Evolutionary conservation across 2,329 filamentous ascomycete species (phyloP).

Genomic region (Colletotrichum sp.): DNA sequence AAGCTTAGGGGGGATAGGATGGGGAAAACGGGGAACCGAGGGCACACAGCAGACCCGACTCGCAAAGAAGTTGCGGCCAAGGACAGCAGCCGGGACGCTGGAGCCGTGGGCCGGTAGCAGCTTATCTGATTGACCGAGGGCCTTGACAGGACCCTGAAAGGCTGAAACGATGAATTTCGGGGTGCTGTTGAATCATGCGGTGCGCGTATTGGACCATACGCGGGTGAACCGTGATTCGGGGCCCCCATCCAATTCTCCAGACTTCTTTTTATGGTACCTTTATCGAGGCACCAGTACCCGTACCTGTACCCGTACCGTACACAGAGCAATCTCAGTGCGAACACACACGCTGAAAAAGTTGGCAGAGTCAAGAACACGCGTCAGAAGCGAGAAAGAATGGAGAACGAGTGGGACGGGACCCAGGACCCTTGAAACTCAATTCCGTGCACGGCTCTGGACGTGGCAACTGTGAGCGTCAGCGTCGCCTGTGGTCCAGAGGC

Average conservation of each 20-base stretch:
- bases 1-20: not conserved
- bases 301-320: not conserved
- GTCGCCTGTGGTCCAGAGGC: not conserved
- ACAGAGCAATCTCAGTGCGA: not conserved
- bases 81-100: not conserved
- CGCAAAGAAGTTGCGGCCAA: not conserved
- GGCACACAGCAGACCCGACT: not conserved
- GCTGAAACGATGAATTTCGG: slow-evolving; percentile 12
- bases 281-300: not conserved
- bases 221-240: not conserved
- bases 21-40: not conserved
- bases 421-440: slow-evolving; percentile 22
- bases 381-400: slow-evolving; percentile 5
- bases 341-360: not conserved
- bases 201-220: slow-evolving; percentile 1
- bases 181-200: slow-evolving; percentile 9
- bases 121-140: not conserved
- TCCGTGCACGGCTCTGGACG: not conserved
- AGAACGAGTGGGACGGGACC: slow-evolving; percentile 13
- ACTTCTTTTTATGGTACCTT: not conserved
- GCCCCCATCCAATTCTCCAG: not conserved
- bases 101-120: not conserved
- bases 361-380: slow-evolving; percentile 18
- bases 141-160: slow-evolving; percentile 18
- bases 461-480: not conserved